A percentile compares a stretch with the other conserved stretches of the same genome.
Evolutionary conservation across 2,329 filamentous ascomycete genomes (phyloP).

Genomic region (Dryadomyces quercivorus): DNA sequence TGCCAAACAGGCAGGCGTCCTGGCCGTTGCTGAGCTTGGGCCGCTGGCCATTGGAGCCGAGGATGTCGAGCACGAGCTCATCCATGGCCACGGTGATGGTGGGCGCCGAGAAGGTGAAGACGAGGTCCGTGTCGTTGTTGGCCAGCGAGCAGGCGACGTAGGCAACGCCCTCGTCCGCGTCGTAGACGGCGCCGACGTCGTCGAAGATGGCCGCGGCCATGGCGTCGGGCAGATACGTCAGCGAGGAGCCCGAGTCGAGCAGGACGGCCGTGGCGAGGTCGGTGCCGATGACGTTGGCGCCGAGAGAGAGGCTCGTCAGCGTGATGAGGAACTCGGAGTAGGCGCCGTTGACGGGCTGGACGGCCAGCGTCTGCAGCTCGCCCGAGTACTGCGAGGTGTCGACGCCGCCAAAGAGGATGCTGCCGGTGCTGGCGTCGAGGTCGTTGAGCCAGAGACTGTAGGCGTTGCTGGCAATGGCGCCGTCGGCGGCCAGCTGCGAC

Average conservation of each 20-base stretch:
- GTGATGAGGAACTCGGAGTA: conserved; percentile 58
- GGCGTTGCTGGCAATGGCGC: conserved; percentile 50
- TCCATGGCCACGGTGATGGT: conserved; percentile 42
- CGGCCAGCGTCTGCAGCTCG: conserved; percentile 51
- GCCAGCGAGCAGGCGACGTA: conserved; percentile 49
- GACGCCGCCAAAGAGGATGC: conserved; percentile 63
- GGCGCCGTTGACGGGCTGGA: conserved; percentile 39
- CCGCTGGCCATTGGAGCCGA: conserved; percentile 31
- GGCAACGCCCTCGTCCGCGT: conserved; percentile 37
- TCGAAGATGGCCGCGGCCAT: conserved; percentile 43
- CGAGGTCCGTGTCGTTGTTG: conserved; percentile 26
- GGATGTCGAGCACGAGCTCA: conserved; percentile 46
- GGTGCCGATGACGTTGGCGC: conserved; percentile 27
- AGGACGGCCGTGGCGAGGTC: conserved; percentile 48
- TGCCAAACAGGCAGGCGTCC: conserved; percentile 53
- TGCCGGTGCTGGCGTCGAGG: conserved; percentile 50
- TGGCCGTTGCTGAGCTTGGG: conserved; percentile 40
- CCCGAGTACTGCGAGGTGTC: conserved; percentile 55
- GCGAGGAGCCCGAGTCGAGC: conserved; percentile 58
- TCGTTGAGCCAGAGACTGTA: conserved; percentile 71
- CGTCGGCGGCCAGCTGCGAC: conserved; percentile 46
- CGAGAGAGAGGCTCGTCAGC: conserved; percentile 44
- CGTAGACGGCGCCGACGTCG: conserved; percentile 46
- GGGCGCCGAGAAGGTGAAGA: conserved; percentile 42
- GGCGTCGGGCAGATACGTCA: conserved; percentile 52